phyloP scores from a whole-genome alignment of 164 flowering plant species.

The Macadamia integrifolia region DNA sequence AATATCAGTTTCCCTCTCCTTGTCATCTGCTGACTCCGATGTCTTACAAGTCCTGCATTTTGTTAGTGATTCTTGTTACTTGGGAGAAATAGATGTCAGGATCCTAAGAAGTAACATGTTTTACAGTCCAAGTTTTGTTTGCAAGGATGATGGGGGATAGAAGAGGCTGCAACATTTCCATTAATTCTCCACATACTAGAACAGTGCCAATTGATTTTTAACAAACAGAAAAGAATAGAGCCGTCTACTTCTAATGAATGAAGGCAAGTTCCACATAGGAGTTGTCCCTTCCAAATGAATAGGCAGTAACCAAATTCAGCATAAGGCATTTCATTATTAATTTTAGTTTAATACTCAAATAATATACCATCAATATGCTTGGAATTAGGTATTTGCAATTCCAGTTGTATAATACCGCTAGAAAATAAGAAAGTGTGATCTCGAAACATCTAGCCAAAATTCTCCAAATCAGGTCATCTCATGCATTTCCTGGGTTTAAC shows the following conservation, averaged over 20 bases:
- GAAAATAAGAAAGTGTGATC: not conserved
- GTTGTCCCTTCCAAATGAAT: too few relatives aligned
- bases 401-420: too few relatives aligned
- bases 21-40: slow-evolving; percentile 35
- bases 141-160: too few relatives aligned
- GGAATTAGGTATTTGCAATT: too few relatives aligned
- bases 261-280: not conserved
- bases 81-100: not conserved
- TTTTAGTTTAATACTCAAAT: too few relatives aligned
- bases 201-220: too few relatives aligned
- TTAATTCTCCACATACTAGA: not conserved
- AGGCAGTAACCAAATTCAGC: too few relatives aligned
- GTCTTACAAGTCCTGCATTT: slow-evolving; percentile 48
- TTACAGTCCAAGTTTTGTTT: too few relatives aligned
- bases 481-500: not conserved
- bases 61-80: not conserved
- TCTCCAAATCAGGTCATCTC: not conserved
- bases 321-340: too few relatives aligned
- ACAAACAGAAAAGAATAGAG: not conserved
- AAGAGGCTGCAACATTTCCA: too few relatives aligned
- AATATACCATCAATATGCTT: too few relatives aligned
- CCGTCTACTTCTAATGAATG: not conserved
- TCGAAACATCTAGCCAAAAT: not conserved
- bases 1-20: slow-evolving; percentile 38
- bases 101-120: not conserved